Evolutionary conservation across 2,329 filamentous ascomycete species (phyloP), one percentile per base, ranked within the genome.

Genomic region (Huntiella abstrusa): DNA sequence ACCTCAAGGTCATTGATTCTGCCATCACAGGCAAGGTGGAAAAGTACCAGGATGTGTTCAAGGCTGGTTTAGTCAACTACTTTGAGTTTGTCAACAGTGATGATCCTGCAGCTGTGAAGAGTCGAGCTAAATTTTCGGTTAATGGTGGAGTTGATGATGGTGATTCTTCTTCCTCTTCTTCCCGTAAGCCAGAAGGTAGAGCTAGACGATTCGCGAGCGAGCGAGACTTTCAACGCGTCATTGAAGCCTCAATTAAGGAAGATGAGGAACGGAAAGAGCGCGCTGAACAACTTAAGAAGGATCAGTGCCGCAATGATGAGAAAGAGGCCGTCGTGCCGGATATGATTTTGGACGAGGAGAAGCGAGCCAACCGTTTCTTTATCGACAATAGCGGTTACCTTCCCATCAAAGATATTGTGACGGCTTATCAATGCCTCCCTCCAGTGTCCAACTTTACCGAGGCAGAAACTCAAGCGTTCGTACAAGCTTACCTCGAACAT

Each of bases 271-370:
- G 74, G 33, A 70, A 74, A 49, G 80, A 84, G 53, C 75, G 79
- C 41, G 77, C 82, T 52, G 61, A 68, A 40, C 66, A 72, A 45
- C 72, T 73, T 33, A 71, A 75, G 52, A 76, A 79, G 56, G 76
- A 80, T 46, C 78, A 79, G 55, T 77, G 78, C 49, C 78, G 82
- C 51, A 80, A 74, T 52, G 47, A 46, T 16, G 79, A 83, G 39
- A 85, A 83, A 56, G 83, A 88, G 58, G 83, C 83, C 0, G 67
- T 71, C 3, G 75, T 88, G 41, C 83, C 83, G 0, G 66, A 75
- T 48, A 80, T 85, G 70, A 71, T 76, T 50, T 75, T 75, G 63
- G 71, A 69, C 6, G 63, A 69, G 7, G 68, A 77, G 45, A 73
- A 81, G 51, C 72, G 70, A 45, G 61, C 71, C 35, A 67, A 70